A percentile compares a stretch with the other conserved stretches of the same genome.
These are phyloP conservation scores for Thamnidium elegans DNA, from an alignment of 192 early-diverging fungal species.

Conservation along the genomic window DNA sequence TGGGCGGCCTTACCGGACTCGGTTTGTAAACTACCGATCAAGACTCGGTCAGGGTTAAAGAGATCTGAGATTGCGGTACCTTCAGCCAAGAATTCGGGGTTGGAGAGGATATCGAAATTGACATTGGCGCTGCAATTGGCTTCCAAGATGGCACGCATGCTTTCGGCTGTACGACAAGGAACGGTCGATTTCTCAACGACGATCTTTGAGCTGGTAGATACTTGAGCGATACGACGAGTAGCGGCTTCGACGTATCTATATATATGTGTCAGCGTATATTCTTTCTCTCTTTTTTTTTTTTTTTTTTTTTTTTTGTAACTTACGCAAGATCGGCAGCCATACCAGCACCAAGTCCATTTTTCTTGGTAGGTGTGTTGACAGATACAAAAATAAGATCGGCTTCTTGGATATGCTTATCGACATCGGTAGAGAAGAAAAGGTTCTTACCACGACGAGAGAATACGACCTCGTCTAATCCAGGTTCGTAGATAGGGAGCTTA, in stretches of 20 bases:
- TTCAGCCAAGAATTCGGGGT: slow-evolving; percentile 95
- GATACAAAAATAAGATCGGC: slow-evolving; percentile 90
- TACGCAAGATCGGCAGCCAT: slow-evolving; percentile 79
- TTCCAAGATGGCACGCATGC: slow-evolving; percentile 78
- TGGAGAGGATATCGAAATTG: slow-evolving; percentile 84
- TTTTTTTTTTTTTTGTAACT: slow-evolving; percentile 30
- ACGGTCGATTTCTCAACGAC: slow-evolving; percentile 95
- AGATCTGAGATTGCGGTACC: slow-evolving; percentile 86
- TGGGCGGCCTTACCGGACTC: slow-evolving; percentile 71
- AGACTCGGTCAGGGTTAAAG: slow-evolving; percentile 80
- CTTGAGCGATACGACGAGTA: slow-evolving; percentile 76
- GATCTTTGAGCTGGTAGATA: slow-evolving; percentile 77
- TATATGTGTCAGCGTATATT: background rate
- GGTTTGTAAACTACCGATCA: slow-evolving; percentile 79
- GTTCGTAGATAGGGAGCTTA: slow-evolving; percentile 87
- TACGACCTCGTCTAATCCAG: slow-evolving; percentile 85
- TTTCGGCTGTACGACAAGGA: slow-evolving; percentile 85
- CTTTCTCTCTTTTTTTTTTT: background rate
- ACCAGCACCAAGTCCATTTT: slow-evolving; percentile 72
- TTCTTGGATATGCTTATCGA: slow-evolving; percentile 71
- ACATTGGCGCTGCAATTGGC: slow-evolving; percentile 66
- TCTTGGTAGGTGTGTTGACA: slow-evolving; percentile 92
- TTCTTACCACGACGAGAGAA: slow-evolving; percentile 69
- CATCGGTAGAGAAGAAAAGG: slow-evolving; percentile 83
- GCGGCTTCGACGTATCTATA: slow-evolving; percentile 76